Base-by-base conservation (phyloP, 305 asterid genomes). In the Withania somnifera region DNA sequence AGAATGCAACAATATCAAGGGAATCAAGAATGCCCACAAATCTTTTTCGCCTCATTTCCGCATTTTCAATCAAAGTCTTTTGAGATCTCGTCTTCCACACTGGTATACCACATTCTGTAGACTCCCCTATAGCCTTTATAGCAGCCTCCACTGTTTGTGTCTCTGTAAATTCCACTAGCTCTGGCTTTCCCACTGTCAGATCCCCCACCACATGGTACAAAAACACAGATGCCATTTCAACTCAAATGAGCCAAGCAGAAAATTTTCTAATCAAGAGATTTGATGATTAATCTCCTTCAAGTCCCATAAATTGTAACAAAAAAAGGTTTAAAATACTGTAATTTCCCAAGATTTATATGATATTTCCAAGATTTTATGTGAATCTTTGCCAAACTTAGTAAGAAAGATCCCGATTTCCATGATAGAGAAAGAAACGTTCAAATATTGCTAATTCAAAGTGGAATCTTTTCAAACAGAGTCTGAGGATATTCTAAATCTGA, bases 101-200 rank as follows among this genome's bases (percentile, higher is more conserved):
- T 51, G 97, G 91, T 78, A 96, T 91, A 61, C 97, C 99, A 5
- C 98, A 95, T 88, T 96, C 99, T 0, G 97, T 89, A 30, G 98
- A 90, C 77, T 94, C 97, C 40, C 91, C 98, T 24, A 96, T 92
- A 1, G 97, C 93, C 85, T 86, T 87, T 61, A 96, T 96, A 9
- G 99, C 98, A 6, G 97, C 91, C 32, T 88, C 98, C 68, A 96
- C 89, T 38, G 98, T 93, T 88, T 94, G 97, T 26, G 94, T 90
- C 82, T 94, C 98, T 10, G 84, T 66, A 80, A 96, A 96, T 85
- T 96, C 99, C 61, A 90, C 90, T 73, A 96, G 87, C 88, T 94
- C 98, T 2, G 99, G 98, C 89, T 96, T 96, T 77, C 98, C 99
- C 82, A 96, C 98, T 13, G 99, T 96, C 86, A 96, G 95, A 94